A percentile compares a stretch with the other conserved stretches of the same genome.
phyloP scores from a whole-genome alignment of 495 filamentous ascomycete genomes.

The Penicillium simplicissimum region DNA sequence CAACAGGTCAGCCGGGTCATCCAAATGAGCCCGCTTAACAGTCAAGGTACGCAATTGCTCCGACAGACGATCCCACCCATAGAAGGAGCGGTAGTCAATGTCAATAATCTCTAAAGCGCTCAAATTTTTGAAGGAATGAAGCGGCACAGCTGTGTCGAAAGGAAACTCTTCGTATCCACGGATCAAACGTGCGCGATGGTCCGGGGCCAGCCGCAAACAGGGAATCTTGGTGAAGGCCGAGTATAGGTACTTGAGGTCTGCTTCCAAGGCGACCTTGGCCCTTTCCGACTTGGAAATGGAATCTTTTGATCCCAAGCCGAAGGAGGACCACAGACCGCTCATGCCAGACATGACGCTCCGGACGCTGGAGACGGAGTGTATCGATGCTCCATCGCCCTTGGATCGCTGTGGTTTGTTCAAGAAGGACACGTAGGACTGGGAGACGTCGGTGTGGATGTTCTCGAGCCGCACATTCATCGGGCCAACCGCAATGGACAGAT shows the following conservation, averaged over 20 bases:
- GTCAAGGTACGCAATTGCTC: constrained; percentile 88
- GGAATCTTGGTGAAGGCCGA: constrained; percentile 99
- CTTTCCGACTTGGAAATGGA: constrained; percentile 78
- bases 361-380: constrained; percentile 94
- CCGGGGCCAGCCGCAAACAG: constrained; percentile 81
- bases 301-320: constrained; percentile 74
- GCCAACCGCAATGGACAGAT: constrained; percentile 83
- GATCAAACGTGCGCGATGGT: constrained; percentile 85
- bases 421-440: constrained; percentile 94
- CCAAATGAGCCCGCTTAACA: constrained; percentile 82
- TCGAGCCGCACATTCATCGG: constrained; percentile 95
- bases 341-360: constrained; percentile 97
- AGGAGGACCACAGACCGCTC: constrained; percentile 86
- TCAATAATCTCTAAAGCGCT: constrained; percentile 91
- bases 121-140: constrained; percentile 94
- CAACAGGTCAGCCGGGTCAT: constrained; percentile 87
- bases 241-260: constrained; percentile 92
- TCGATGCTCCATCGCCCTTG: constrained; percentile 81
- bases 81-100: constrained; percentile 94
- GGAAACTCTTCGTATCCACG: constrained; percentile 96
- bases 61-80: constrained; percentile 90
- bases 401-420: constrained; percentile 73
- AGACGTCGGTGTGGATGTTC: constrained; percentile 85
- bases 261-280: constrained; percentile 78
- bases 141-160: constrained; percentile 94